A percentile compares a stretch with the other conserved stretches of the same genome.
These are phyloP conservation scores for Poteriospumella lacustris DNA, from an alignment of 108 stramenopile species.

Conservation along the genomic window DNA sequence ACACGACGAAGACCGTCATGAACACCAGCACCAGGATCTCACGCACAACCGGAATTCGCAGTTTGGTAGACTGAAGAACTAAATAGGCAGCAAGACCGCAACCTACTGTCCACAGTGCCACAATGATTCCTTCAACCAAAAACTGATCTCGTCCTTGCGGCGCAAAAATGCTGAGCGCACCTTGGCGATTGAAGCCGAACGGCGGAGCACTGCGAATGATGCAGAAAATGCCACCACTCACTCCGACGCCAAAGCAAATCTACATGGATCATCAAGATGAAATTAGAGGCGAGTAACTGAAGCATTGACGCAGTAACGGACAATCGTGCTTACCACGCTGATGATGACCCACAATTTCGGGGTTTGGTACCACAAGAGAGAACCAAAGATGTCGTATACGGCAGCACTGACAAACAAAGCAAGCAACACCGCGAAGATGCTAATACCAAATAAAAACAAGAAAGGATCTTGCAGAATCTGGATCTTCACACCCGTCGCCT, in stretches of 20 bases:
- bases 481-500: not conserved
- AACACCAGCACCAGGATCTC: not conserved
- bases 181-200: not conserved
- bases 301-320: not conserved
- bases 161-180: not conserved
- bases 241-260: conserved; percentile 24
- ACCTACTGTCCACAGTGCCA: not conserved
- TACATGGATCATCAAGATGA: not conserved
- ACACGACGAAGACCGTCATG: not conserved
- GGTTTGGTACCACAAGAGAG: conserved; percentile 18
- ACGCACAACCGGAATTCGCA: not conserved
- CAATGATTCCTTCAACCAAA: conserved; percentile 21
- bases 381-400: not conserved
- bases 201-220: conserved; percentile 5
- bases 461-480: conserved; percentile 4
- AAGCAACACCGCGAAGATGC: not conserved
- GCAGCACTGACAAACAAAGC: conserved; percentile 4
- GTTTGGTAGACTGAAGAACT: not conserved
- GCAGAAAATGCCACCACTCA: conserved; percentile 23
- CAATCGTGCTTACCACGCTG: conserved; percentile 6
- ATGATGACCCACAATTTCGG: not conserved
- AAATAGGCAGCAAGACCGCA: not conserved
- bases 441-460: not conserved
- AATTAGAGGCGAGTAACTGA: not conserved
- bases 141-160: conserved; percentile 25